Evolutionary conservation across 192 early-diverging fungal species (phyloP), one percentile per base, ranked within the genome.

Genomic region (Backusella liffmaniae): DNA sequence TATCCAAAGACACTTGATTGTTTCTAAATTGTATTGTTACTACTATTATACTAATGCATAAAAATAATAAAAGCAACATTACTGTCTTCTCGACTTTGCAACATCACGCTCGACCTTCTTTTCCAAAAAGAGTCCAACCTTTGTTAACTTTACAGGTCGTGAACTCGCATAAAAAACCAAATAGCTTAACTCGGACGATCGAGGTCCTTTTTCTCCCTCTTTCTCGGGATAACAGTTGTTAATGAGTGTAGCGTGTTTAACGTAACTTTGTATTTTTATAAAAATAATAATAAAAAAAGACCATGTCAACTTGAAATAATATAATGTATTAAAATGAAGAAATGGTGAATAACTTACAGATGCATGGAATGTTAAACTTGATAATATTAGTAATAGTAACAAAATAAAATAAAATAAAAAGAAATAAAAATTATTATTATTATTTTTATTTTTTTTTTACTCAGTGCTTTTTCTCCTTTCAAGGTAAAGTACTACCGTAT

Each of bases 111-210:
- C 80, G 13, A 92, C 86, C 74, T 90, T 87, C 74, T 89, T 90
- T 72, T 93, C 91, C 49, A 98, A 83, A 79, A 90, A 95, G 3
- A 82, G 82, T 73, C 96, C 96, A 67, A 97, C 94, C 79, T 98
- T 98, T 70, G 92, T 89, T 53, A 97, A 88, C 80, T 98, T 98
- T 12, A 93, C 92, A 2, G 96, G 96, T 76, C 94, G 93, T 66
- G 92, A 89, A 49, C 88, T 90, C 30, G 94, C 93, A 78, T 98
- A 98, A 85, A 93, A 97, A 8, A 94, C 84, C 49, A 98, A 85
- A 70, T 94, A 92, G 23, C 95, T 96, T 6, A 98, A 90, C 77
- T 94, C 91, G 69, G 88, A 90, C 62, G 91, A 86, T 76, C 91
- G 93, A 67, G 96, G 95, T 37, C 88, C 89, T 18, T 86, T 87